Evolutionary conservation across 202 grass and related monocot genomes (phyloP), one percentile per base, ranked within the genome.

Genomic region (Setaria viridis): DNA sequence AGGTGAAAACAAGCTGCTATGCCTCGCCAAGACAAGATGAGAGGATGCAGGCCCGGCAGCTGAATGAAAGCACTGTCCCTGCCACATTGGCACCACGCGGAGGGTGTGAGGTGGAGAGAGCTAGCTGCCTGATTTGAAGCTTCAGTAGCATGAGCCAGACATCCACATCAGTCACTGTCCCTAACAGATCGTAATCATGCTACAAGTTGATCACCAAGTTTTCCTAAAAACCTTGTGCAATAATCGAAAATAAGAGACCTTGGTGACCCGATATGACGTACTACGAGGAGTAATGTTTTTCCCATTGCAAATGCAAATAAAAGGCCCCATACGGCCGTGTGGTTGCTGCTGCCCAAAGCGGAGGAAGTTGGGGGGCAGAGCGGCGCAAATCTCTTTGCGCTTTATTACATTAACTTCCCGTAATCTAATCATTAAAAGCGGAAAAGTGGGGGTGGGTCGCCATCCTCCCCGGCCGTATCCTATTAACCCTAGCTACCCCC

Each of bases 371-470:
- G 35, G 53, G 53, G 7, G 76, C 80, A 65, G 69, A 76, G 76
- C 21, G 62, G 81, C 39, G 53, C 62, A 80, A 91, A 71, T 91
- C 4, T 66, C 34, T 91, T 71, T n/a, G 0, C 48, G 45, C 77
- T 85, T 91, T 91, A 17, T 91, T 91, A 17, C 11, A 72, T 85
- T 72, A 85, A 66, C 47, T 88, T 91, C 81, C 74, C 81, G 34
- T 84, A 80, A 91, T 91, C 80, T 84, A 80, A 91, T 91, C 19
- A 91, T 84, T 72, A 65, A 76, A 91, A 91, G 89, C 13, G 85
- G 20, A 81, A 57, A 84, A 77, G 35, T 6, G 35, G n/a, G 14
- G 11, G 8, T 13, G 30, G 3, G 47, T 67, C 33, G 79, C 49
- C 39, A 32, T 67, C 82, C 42, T 51, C 29, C 19, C 46, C 20